These are phyloP conservation scores for Pyronema domesticum DNA, from an alignment of 495 filamentous ascomycete genomes.

Conservation along the genomic window DNA sequence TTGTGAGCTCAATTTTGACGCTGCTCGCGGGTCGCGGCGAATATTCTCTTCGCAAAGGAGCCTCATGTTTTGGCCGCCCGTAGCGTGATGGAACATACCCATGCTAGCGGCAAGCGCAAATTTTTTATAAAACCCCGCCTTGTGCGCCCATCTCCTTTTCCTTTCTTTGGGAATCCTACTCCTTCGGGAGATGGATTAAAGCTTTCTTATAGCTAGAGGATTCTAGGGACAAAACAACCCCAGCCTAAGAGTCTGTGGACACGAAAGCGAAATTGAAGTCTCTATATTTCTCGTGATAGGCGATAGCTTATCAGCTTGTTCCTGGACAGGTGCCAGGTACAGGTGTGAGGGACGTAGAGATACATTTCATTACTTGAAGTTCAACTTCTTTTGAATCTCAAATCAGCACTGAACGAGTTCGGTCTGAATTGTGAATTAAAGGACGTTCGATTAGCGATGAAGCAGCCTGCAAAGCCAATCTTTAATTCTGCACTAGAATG, in stretches of 20 bases:
- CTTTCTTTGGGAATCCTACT: no score
- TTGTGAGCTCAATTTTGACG: no score
- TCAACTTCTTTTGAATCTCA: background rate
- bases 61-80: no score
- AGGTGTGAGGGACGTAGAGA: background rate
- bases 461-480: background rate
- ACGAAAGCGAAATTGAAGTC: background rate
- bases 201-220: slow-evolving; percentile 2
- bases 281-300: background rate
- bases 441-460: background rate
- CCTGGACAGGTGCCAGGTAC: background rate
- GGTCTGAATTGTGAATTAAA: background rate
- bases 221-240: background rate
- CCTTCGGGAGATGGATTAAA: no score
- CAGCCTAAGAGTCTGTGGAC: background rate
- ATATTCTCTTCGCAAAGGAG: no score
- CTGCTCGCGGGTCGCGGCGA: no score
- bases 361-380: background rate
- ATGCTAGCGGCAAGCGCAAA: no score
- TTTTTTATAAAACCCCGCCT: no score
- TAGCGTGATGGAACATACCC: no score
- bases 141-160: no score
- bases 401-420: background rate
- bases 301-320: slow-evolving; percentile 2
- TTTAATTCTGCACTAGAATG: background rate